These are phyloP conservation scores for Citrullus amarus DNA, from an alignment of 306 rosid genomes.

Conservation along the genomic window DNA sequence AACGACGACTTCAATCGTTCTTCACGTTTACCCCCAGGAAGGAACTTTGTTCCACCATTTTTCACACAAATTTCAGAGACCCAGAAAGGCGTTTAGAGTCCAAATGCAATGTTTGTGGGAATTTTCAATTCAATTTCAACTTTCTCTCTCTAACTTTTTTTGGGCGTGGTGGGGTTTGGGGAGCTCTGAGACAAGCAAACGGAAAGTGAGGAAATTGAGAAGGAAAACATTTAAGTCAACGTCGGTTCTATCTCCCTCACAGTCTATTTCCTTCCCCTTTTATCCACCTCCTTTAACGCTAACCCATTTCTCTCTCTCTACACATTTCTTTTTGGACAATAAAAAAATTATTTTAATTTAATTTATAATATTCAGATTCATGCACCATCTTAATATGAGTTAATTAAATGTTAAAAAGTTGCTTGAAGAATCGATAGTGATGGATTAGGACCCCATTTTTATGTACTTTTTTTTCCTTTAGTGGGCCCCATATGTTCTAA, in stretches of 20 bases:
- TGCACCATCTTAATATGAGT: neutral
- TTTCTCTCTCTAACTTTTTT: neutral
- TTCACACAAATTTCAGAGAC: neutral
- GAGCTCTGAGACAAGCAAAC: neutral
- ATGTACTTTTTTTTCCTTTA: neutral
- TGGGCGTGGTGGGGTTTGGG: neutral
- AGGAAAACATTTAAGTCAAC: slow-evolving; percentile 8
- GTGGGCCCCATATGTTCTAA: neutral
- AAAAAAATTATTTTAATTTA: neutral
- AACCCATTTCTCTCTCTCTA: neutral
- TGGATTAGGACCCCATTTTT: neutral
- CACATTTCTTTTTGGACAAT: neutral
- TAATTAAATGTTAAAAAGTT: neutral
- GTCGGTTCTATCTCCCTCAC: neutral
- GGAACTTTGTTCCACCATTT: neutral
- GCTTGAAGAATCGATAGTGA: neutral
- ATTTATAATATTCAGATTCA: neutral
- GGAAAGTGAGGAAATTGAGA: neutral
- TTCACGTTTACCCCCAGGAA: neutral
- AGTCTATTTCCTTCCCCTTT: neutral
- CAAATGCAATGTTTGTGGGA: neutral
- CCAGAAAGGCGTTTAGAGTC: neutral
- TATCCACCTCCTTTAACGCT: neutral
- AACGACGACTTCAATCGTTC: neutral
- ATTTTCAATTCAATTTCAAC: neutral